phyloP scores from a whole-genome alignment of 164 flowering plant species.

The Chloranthus sessilifolius region DNA sequence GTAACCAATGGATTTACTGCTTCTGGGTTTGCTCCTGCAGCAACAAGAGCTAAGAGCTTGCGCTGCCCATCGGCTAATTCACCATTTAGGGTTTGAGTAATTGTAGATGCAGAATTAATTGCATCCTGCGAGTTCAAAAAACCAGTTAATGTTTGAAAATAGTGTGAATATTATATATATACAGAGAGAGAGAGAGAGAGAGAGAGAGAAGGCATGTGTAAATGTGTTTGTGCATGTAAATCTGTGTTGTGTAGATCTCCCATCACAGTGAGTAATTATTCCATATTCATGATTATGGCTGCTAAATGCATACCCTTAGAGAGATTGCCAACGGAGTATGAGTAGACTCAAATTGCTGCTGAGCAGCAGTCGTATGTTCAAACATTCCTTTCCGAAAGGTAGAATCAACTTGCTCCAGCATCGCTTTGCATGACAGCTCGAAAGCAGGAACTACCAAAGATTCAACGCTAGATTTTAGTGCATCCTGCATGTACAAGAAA shows the following conservation, averaged over 20 bases:
- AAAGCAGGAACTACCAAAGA: constrained; percentile 77
- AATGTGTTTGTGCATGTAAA: too few relatives aligned
- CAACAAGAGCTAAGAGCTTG: constrained; percentile 69
- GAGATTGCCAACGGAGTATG: constrained; percentile 69
- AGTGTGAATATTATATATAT: too few relatives aligned
- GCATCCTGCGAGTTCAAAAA: constrained; percentile 57
- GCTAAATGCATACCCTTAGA: constrained; percentile 81
- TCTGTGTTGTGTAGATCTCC: too few relatives aligned
- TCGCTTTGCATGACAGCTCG: constrained; percentile 83
- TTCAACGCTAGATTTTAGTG: constrained; percentile 68
- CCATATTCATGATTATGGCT: too few relatives aligned
- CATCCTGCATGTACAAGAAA: constrained; percentile 46
- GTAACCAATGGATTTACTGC: constrained; percentile 44
- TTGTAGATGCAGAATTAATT: constrained; percentile 70
- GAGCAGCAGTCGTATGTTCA: constrained; percentile 67
- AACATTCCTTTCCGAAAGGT: constrained; percentile 80
- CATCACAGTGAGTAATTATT: too few relatives aligned
- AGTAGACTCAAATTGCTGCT: constrained; percentile 66
- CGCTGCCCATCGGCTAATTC: constrained; percentile 83
- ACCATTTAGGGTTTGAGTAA: constrained; percentile 62
- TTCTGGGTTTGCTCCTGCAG: constrained; percentile 60
- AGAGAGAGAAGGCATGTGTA: too few relatives aligned
- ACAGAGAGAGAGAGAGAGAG: too few relatives aligned
- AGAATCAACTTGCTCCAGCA: constrained; percentile 94
- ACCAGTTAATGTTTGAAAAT: not conserved